Evolutionary conservation across 345 rosid species (phyloP).

Genomic region (Ailanthus altissimus): DNA sequence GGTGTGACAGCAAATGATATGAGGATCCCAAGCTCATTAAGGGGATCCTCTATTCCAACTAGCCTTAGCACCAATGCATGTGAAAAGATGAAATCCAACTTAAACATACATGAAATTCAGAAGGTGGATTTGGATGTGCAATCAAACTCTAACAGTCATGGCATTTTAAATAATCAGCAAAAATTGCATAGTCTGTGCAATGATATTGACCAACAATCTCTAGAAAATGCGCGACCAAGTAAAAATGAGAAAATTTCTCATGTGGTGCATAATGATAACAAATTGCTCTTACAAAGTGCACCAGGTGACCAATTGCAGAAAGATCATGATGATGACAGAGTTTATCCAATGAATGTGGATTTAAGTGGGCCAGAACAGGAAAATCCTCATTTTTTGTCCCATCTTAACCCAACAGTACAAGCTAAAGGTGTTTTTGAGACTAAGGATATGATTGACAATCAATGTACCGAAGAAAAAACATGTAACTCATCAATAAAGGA

Average conservation of each 20-base stretch:
- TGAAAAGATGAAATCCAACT: slow-evolving; percentile 34
- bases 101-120: slow-evolving; percentile 20
- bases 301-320: slow-evolving; percentile 21
- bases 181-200: slow-evolving; percentile 25
- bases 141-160: slow-evolving; percentile 29
- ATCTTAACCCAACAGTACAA: slow-evolving; percentile 17
- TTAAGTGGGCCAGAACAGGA: slow-evolving; percentile 16
- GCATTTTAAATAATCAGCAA: slow-evolving; percentile 29
- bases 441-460: slow-evolving; percentile 12
- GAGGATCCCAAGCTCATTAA: slow-evolving; percentile 20
- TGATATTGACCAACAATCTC: slow-evolving; percentile 31
- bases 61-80: slow-evolving; percentile 22
- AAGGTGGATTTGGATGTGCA: slow-evolving; percentile 29
- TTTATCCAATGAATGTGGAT: slow-evolving; percentile 19
- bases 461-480: slow-evolving; percentile 15
- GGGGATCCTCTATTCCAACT: slow-evolving; percentile 32
- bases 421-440: slow-evolving; percentile 23
- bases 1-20: slow-evolving; percentile 25
- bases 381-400: slow-evolving; percentile 12
- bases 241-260: slow-evolving; percentile 28
- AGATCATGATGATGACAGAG: slow-evolving; percentile 21
- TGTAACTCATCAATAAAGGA: slow-evolving; percentile 9
- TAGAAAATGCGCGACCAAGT: slow-evolving; percentile 23
- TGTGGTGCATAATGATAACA: slow-evolving; percentile 28
- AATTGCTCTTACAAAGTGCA: slow-evolving; percentile 23